Conservation (phyloP, 495 filamentous ascomycete genomes). For the Neurospora sp. region DNA sequence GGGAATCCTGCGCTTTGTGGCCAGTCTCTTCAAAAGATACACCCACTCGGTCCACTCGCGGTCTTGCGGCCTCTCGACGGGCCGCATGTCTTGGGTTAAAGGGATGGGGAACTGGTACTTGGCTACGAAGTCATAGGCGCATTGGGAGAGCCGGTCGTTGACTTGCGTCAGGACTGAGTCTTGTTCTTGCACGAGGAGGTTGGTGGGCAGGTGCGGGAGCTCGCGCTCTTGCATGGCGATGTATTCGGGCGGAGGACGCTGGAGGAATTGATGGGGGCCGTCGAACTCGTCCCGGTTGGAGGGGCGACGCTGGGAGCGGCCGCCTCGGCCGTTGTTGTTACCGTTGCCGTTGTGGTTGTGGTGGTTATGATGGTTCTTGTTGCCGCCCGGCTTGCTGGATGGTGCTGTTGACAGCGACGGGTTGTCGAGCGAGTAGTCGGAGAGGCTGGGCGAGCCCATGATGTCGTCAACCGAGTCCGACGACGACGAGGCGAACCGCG, state of each 20-base stretch:
- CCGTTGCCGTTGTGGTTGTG: slow-evolving; percentile 27
- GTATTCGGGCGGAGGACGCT: slow-evolving; percentile 52
- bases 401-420: slow-evolving; percentile 9
- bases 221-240: slow-evolving; percentile 66
- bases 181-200: slow-evolving; percentile 72
- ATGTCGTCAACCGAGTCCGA: slow-evolving; percentile 41
- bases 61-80: slow-evolving; percentile 67
- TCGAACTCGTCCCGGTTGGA: slow-evolving; percentile 87
- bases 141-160: slow-evolving; percentile 75
- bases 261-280: slow-evolving; percentile 70
- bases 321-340: slow-evolving; percentile 34
- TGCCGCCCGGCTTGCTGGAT: background rate
- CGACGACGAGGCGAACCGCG: slow-evolving; percentile 27
- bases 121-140: slow-evolving; percentile 81
- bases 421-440: slow-evolving; percentile 35
- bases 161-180: slow-evolving; percentile 68
- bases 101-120: slow-evolving; percentile 86
- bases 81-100: slow-evolving; percentile 65
- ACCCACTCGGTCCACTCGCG: slow-evolving; percentile 88
- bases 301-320: slow-evolving; percentile 54
- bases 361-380: slow-evolving; percentile 6
- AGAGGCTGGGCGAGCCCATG: slow-evolving; percentile 30
- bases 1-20: slow-evolving; percentile 76
- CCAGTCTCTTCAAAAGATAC: slow-evolving; percentile 73
- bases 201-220: slow-evolving; percentile 70